Evolutionary conservation across 306 rosid genomes (phyloP), one percentile per base, ranked within the genome.

Genomic region (Luffa acutangula): DNA sequence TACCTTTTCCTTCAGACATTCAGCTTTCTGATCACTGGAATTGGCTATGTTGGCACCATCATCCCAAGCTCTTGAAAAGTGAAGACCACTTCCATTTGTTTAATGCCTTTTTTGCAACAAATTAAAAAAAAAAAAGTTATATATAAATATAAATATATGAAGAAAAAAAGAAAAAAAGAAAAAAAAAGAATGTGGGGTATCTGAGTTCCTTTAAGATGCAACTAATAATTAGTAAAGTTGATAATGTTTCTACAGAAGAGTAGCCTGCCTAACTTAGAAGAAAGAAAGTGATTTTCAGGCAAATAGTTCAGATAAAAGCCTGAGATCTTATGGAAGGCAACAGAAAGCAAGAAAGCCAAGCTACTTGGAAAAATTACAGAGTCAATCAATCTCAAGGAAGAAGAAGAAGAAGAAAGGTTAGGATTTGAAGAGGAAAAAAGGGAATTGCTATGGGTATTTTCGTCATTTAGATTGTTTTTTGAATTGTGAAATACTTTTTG

Each of bases 1-100:
- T 95, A 95, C 87, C 99, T 95, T 78, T 95, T 92, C 91, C 97
- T 95, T 69, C 99, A 95, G 84, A 92, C 97, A 80, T 13, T 95
- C 34, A 63, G 87, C 63, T 95, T 95, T 92, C 60, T 92, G 80
- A 88, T 95, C 79, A 89, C 91, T 3, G 99, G 99, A 86, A 84
- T 95, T 79, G 99, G 99, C 80, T 95, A 90, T 57, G 87, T 95
- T 21, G 99, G 99, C 80, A 95, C 99, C 90, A 95, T 95, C 43
- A 92, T 95, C 75, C 94, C 92, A 84, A 91, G 88, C 87, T 75
- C 82, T 36, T 81, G 64, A 78, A 46, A 78, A 34, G 14, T n/a
- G 48, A 51, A 64, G n/a, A 36, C 1, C 48, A 62, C 25, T 45
- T 48, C 46, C 20, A 78, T 43, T 64, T 48, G 46, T 33, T 34